phyloP scores from a whole-genome alignment of 1,284 basidiomycete genomes.

The Leccinum fallax region DNA sequence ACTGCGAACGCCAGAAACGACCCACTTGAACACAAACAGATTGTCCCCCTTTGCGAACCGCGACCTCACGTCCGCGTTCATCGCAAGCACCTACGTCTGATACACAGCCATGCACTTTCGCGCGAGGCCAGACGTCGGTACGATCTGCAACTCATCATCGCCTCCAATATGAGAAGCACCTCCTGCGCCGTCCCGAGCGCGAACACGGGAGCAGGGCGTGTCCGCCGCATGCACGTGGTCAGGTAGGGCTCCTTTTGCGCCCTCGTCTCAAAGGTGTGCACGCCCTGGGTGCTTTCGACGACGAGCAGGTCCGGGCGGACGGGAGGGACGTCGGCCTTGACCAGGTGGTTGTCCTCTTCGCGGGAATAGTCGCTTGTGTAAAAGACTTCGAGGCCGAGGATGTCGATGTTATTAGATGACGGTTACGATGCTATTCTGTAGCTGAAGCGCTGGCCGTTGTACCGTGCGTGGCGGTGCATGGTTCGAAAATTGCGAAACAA shows the following conservation, averaged over 20 bases:
- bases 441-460: too few species aligned
- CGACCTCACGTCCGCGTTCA: slow-evolving; percentile 45
- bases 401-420: slow-evolving; percentile 63
- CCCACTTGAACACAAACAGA: slow-evolving; percentile 94
- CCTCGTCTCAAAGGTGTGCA: slow-evolving; percentile 87
- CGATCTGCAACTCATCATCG: slow-evolving; percentile 69
- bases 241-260: slow-evolving; percentile 94
- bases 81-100: slow-evolving; percentile 93
- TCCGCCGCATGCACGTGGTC: slow-evolving; percentile 85
- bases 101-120: slow-evolving; percentile 98
- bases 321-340: slow-evolving; percentile 94
- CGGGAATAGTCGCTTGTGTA: slow-evolving; percentile 63
- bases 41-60: slow-evolving; percentile 91
- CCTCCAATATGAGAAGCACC: slow-evolving; percentile 92
- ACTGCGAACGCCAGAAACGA: slow-evolving; percentile 19
- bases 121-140: slow-evolving; percentile 91
- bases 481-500: too few species aligned
- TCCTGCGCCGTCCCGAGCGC: slow-evolving; percentile 97
- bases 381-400: slow-evolving; percentile 91
- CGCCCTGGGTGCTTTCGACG: slow-evolving; percentile 94
- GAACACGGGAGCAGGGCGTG: slow-evolving; percentile 95
- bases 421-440: too few species aligned
- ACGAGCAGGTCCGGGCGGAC: slow-evolving; percentile 93
- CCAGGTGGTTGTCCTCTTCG: slow-evolving; percentile 96
- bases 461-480: too few species aligned